phyloP scores from a whole-genome alignment of 2,329 filamentous ascomycete genomes.

The Gyromitra esculenta region DNA sequence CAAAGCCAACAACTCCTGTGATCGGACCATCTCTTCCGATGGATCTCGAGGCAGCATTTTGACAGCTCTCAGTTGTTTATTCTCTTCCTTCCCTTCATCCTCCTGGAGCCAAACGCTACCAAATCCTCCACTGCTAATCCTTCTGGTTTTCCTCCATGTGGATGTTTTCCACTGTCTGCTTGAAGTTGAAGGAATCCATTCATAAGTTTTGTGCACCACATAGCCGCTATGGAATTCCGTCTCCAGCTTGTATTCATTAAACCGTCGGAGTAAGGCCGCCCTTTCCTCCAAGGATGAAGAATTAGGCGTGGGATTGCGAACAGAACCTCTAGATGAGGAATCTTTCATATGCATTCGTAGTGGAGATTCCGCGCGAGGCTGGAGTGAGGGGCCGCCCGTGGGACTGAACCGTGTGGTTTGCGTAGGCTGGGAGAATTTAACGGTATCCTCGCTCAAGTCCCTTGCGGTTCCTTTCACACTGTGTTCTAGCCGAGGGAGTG shows the following conservation, averaged over 20 bases:
- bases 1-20: constrained; percentile 13
- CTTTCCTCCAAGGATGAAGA: neutral
- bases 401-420: no score
- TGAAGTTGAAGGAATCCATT: constrained; percentile 2
- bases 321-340: neutral
- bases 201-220: neutral
- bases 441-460: no score
- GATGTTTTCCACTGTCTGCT: constrained; percentile 16
- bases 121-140: constrained; percentile 3
- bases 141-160: neutral
- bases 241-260: constrained; percentile 20
- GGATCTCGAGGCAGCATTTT: neutral
- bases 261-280: neutral
- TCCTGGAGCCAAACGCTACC: constrained; percentile 16
- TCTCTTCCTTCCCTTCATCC: neutral
- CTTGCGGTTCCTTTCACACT: no score
- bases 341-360: neutral
- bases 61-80: neutral
- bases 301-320: neutral
- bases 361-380: neutral
- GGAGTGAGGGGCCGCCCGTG: no score
- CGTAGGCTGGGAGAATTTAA: no score
- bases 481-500: no score
- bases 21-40: neutral
- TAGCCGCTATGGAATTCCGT: constrained; percentile 7